Evolutionary conservation across 306 rosid species (phyloP), one percentile per base, ranked within the genome.

Genomic region (Rosa chinensis): DNA sequence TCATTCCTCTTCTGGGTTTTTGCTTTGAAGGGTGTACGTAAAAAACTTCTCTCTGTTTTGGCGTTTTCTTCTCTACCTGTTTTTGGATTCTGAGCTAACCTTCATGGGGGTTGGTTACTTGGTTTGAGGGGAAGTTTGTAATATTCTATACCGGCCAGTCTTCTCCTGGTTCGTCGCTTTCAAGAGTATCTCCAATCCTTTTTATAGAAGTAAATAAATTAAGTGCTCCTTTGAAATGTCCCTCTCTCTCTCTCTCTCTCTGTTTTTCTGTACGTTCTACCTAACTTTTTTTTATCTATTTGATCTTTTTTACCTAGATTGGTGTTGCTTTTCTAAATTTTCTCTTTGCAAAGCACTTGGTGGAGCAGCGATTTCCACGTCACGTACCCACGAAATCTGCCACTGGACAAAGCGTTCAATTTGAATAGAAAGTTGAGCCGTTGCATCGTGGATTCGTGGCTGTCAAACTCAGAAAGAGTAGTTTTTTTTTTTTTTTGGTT

Each of bases 121-220:
- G 10, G 12, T 12, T 25, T 11, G 21, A 5, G 21, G 66, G 11
- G 9, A 39, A 45, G 28, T 14, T 43, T 23, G 18, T 23, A 56
- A 14, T 21, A 23, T 75, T 49, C 80, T 79, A 59, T 82, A 86
- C 81, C 77, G 77, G 85, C 81, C 80, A 81, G 86, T 82, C 76
- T 78, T 81, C 55, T 75, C 8, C 70, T 2, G 44, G 17, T 63
- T 23, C 37, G n/a, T 59, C 70, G 58, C 43, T 37, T 75, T 52
- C 20, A 43, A 17, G 23, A 48, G 12, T 8, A 70, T 21, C 85
- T 7, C 14, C 20, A 39, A 25, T 35, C 44, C 71, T 23, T 73
- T 39, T 70, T 16, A 59, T 58, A 43, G 43, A 21, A 40, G 8
- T 1, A 37, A 28, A 52, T n/a, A 1, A 56, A 25, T 2, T 18